Evolutionary conservation across 495 filamentous ascomycete genomes (phyloP).

Genomic region (Hypomontagnella submonticulosa): DNA sequence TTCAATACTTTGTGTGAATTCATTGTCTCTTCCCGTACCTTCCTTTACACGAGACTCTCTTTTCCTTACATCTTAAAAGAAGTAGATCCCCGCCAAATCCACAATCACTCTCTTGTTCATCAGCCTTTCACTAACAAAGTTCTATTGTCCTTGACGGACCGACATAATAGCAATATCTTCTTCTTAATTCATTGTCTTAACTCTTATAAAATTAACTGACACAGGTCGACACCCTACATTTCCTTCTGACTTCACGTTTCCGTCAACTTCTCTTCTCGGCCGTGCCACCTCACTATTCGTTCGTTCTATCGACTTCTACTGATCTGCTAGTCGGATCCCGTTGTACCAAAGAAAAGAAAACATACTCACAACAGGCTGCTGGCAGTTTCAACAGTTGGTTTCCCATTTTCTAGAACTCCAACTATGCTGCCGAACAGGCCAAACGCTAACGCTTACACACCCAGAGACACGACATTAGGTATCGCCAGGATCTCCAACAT

Average conservation of each 20-base stretch:
- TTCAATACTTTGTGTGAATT: constrained; percentile 10
- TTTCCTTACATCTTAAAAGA: constrained; percentile 37
- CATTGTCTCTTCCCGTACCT: constrained; percentile 19
- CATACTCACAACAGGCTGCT: constrained; percentile 36
- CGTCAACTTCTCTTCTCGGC: constrained; percentile 29
- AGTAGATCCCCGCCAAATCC: constrained; percentile 21
- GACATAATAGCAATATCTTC: constrained; percentile 42
- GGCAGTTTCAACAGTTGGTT: constrained; percentile 53
- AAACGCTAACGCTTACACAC: constrained; percentile 42
- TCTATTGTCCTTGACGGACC: constrained; percentile 46
- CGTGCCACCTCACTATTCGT: constrained; percentile 22
- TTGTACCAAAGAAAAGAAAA: constrained; percentile 30
- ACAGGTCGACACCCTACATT: constrained; percentile 17
- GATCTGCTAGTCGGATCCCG: constrained; percentile 48
- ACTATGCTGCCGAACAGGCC: constrained; percentile 32
- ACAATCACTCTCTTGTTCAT: constrained; percentile 28
- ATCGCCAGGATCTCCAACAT: constrained; percentile 56
- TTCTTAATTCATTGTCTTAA: constrained; percentile 31
- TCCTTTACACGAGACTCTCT: constrained; percentile 27
- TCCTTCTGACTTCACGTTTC: constrained; percentile 15
- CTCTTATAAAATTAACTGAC: constrained; percentile 31
- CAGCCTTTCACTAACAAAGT: constrained; percentile 16
- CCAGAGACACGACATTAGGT: constrained; percentile 43
- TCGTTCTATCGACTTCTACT: constrained; percentile 31
- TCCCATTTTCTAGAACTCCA: constrained; percentile 29